Conservation (phyloP, 345 rosid species). For the Carallia pectinifolia region DNA sequence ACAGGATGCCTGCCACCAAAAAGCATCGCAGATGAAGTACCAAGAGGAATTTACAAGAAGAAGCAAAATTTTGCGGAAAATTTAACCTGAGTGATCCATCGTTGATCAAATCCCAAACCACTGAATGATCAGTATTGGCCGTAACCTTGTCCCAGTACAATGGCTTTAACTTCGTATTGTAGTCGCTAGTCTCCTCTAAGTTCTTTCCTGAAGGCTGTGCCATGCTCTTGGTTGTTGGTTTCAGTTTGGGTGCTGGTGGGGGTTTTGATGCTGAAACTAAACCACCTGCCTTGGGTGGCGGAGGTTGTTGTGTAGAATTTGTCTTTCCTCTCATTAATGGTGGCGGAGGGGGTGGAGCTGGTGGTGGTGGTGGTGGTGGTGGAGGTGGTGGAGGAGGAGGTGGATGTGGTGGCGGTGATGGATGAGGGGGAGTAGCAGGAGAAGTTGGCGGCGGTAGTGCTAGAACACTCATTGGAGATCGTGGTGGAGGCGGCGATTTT, state of each 20-base stretch:
- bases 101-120: slow-evolving; percentile 66
- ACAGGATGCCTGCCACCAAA: neutral
- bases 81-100: slow-evolving; percentile 57
- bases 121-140: slow-evolving; percentile 53
- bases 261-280: slow-evolving; percentile 26
- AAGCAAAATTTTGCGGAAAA: neutral
- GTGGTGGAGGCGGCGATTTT: neutral
- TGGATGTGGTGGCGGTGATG: slow-evolving; percentile 14
- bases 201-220: slow-evolving; percentile 24
- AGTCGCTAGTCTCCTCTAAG: slow-evolving; percentile 25
- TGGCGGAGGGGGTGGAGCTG: neutral
- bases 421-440: slow-evolving; percentile 11
- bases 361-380: slow-evolving; percentile 13
- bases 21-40: neutral
- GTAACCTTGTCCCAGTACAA: slow-evolving; percentile 66
- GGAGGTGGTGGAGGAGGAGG: slow-evolving; percentile 12
- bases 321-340: slow-evolving; percentile 1
- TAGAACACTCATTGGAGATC: neutral
- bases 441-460: slow-evolving; percentile 13
- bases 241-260: slow-evolving; percentile 33
- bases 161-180: slow-evolving; percentile 47
- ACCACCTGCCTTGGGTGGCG: slow-evolving; percentile 20
- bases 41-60: neutral
- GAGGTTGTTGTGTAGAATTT: slow-evolving; percentile 15
- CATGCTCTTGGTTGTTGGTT: slow-evolving; percentile 22